A percentile compares a stretch with the other conserved stretches of the same genome.
Evolutionary conservation across 1,284 basidiomycete species (phyloP).

Genomic region (Tremellales sp.): DNA sequence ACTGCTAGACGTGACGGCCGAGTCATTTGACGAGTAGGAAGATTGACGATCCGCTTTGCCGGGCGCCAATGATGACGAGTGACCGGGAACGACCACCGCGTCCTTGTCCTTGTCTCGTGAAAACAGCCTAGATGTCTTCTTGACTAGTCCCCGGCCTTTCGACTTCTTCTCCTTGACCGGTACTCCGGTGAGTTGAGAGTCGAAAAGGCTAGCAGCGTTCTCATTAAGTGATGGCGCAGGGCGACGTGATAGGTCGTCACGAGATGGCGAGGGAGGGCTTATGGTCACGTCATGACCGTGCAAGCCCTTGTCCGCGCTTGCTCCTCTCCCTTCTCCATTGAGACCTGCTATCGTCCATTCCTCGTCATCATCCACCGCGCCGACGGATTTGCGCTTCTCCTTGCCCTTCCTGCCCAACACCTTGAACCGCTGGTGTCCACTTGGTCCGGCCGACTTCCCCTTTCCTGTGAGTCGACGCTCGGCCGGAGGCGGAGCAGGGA

Average conservation of each 20-base stretch:
- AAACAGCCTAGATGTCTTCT: conserved; percentile 45
- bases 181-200: conserved; percentile 23
- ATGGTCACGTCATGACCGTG: not conserved
- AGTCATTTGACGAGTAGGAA: conserved; percentile 35
- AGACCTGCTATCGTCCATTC: conserved; percentile 38
- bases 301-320: not conserved
- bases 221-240: not conserved
- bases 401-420: conserved; percentile 12
- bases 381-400: not conserved
- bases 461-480: conserved; percentile 20
- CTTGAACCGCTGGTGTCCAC: conserved; percentile 18
- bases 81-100: too few species aligned
- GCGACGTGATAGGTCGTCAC: not conserved
- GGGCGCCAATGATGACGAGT: conserved; percentile 14
- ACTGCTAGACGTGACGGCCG: conserved; percentile 13
- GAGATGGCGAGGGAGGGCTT: not conserved
- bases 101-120: conserved; percentile 20
- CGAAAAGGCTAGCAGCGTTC: conserved; percentile 4
- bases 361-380: conserved; percentile 27
- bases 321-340: not conserved
- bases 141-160: conserved; percentile 33
- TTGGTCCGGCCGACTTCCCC: conserved; percentile 9
- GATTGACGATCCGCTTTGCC: conserved; percentile 21
- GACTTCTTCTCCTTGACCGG: conserved; percentile 19
- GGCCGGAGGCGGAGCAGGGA: conserved; percentile 21